A percentile compares a stretch with the other conserved stretches of the same genome.
Evolutionary conservation across 108 stramenopile genomes (phyloP).

Genomic region (Cyclotella distinguenda): DNA sequence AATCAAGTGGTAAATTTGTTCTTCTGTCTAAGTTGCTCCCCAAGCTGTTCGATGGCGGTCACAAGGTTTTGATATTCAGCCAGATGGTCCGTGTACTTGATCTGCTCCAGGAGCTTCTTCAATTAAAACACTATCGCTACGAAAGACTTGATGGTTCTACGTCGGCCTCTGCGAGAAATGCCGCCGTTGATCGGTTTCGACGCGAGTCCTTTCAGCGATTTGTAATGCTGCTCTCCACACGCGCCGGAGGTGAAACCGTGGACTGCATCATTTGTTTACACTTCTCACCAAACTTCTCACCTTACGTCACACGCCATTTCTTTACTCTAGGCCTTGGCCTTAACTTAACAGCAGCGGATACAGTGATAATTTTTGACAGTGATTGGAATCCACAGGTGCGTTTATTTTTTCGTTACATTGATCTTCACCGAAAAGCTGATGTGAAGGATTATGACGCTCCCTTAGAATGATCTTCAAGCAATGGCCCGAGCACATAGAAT

Average conservation of each 20-base stretch:
- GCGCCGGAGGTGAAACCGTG: conserved; percentile 67
- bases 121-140: conserved; percentile 73
- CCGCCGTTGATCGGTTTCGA: conserved; percentile 91
- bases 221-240: conserved; percentile 93
- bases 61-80: conserved; percentile 93
- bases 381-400: conserved; percentile 68
- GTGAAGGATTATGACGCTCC: no score
- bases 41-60: conserved; percentile 85
- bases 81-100: conserved; percentile 96
- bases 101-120: conserved; percentile 90
- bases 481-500: conserved; percentile 97
- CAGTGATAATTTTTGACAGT: conserved; percentile 90
- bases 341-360: conserved; percentile 96
- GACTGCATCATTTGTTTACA: not conserved
- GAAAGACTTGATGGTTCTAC: conserved; percentile 91
- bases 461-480: conserved; percentile 88
- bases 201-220: conserved; percentile 79
- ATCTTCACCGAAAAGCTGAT: no score
- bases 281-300: not conserved
- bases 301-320: not conserved
- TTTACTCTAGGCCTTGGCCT: conserved; percentile 59
- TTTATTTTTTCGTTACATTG: no score
- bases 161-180: conserved; percentile 80
- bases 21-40: conserved; percentile 87
- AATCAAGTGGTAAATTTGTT: conserved; percentile 89